Percentiles rank a stretch among this genome's conserved stretches.
Evolutionary conservation across 179 eudicot genomes (phyloP).

Genomic region (Patellifolia procumbens): DNA sequence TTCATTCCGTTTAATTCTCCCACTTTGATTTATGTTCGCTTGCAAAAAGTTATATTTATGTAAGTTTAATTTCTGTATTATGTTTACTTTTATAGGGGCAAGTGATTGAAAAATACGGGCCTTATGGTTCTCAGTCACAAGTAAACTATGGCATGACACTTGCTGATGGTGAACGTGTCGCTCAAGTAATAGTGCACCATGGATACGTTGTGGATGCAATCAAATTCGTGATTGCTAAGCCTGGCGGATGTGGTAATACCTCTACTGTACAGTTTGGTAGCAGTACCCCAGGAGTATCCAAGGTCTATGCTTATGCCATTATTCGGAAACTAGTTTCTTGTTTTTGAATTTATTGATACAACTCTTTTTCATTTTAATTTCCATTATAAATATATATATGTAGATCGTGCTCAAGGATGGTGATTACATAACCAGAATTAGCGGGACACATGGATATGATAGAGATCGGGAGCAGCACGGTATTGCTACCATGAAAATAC

Average conservation of each 20-base stretch:
- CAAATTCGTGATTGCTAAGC: not conserved
- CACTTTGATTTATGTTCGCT: too few relatives aligned
- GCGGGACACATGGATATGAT: not conserved
- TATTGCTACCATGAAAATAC: too few relatives aligned
- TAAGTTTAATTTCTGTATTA: too few relatives aligned
- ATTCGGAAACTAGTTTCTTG: too few relatives aligned
- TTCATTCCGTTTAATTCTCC: too few relatives aligned
- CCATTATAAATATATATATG: too few relatives aligned
- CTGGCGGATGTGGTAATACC: not conserved
- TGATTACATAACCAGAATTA: not conserved
- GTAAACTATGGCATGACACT: not conserved
- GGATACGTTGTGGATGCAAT: not conserved
- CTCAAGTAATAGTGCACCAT: not conserved
- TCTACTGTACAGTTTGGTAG: not conserved
- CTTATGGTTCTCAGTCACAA: not conserved
- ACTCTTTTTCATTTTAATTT: too few relatives aligned
- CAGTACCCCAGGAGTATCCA: too few relatives aligned
- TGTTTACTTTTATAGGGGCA: too few relatives aligned
- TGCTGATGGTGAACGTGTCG: not conserved
- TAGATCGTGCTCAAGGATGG: not conserved
- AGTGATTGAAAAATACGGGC: not conserved
- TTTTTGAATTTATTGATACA: too few relatives aligned
- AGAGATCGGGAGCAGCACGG: not conserved
- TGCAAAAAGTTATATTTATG: too few relatives aligned
- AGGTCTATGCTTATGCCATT: too few relatives aligned